These are phyloP conservation scores for Thraustochytrium sp. DNA, from an alignment of 352 stramenopile genomes.

Conservation along the genomic window DNA sequence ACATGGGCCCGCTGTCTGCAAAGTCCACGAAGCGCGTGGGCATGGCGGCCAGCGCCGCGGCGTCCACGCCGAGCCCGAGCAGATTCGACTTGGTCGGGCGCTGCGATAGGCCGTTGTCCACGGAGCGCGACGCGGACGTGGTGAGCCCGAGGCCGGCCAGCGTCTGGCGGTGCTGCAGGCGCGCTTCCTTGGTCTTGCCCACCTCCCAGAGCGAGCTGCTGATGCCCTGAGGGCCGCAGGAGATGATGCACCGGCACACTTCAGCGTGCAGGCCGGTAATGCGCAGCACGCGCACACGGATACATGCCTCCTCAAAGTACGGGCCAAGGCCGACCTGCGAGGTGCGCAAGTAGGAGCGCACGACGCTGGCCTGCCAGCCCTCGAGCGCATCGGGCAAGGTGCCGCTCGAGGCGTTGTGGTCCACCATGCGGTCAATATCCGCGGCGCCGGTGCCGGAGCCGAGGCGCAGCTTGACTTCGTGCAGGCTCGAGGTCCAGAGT, in stretches of 20 bases:
- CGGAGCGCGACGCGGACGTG: not conserved
- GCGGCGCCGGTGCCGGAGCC: not conserved
- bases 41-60: not conserved
- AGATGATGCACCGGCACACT: not conserved
- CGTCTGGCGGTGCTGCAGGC: constrained; percentile 15
- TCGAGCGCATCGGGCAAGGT: not conserved
- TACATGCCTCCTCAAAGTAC: not conserved
- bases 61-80: constrained; percentile 14
- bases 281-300: not conserved
- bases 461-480: constrained; percentile 27
- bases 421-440: not conserved
- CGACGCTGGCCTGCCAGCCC: not conserved
- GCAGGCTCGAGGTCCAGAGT: constrained; percentile 24
- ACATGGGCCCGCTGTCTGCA: constrained; percentile 9
- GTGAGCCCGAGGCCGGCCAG: not conserved
- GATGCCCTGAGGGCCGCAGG: constrained; percentile 8
- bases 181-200: not conserved
- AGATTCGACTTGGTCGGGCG: not conserved
- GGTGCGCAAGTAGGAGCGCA: constrained; percentile 5
- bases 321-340: not conserved
- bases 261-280: constrained; percentile 11
- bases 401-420: not conserved
- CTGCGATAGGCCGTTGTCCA: not conserved
- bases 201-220: constrained; percentile 25
- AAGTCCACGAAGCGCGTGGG: constrained; percentile 21